A percentile compares a stretch with the other conserved stretches of the same genome.
phyloP scores from a whole-genome alignment of 306 rosid genomes.

The Canavalia ensiformis region DNA sequence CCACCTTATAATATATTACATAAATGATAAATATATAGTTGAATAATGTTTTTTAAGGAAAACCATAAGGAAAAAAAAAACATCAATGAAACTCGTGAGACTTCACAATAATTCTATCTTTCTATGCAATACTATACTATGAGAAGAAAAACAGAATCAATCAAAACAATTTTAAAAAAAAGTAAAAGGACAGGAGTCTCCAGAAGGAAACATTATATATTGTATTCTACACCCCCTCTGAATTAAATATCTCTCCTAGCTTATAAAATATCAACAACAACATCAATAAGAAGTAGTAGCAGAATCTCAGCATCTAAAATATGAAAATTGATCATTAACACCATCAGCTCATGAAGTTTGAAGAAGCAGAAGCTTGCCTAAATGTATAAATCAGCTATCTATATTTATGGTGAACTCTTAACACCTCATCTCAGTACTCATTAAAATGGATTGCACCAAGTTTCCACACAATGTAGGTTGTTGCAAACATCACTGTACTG shows the following conservation, averaged over 20 bases:
- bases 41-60: neutral
- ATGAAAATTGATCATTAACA: conserved; percentile 13
- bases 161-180: neutral
- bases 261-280: conserved; percentile 1
- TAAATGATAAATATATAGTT: neutral
- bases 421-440: conserved; percentile 66
- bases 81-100: conserved; percentile 8
- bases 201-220: conserved; percentile 19
- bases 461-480: conserved; percentile 95
- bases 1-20: neutral
- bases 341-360: conserved; percentile 26
- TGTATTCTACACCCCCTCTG: conserved; percentile 40
- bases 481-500: conserved; percentile 91
- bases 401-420: conserved; percentile 24
- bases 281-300: neutral
- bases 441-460: conserved; percentile 97
- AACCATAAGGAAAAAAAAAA: neutral
- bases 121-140: neutral
- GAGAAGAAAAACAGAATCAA: conserved; percentile 12
- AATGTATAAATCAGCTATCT: conserved; percentile 40
- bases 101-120: neutral
- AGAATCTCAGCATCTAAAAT: conserved; percentile 18
- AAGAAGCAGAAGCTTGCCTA: conserved; percentile 43
- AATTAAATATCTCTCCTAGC: conserved; percentile 37
- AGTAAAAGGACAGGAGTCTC: neutral